Evolutionary conservation across 139 green algal genomes (phyloP).

Genomic region (Picocystis salinarum): DNA sequence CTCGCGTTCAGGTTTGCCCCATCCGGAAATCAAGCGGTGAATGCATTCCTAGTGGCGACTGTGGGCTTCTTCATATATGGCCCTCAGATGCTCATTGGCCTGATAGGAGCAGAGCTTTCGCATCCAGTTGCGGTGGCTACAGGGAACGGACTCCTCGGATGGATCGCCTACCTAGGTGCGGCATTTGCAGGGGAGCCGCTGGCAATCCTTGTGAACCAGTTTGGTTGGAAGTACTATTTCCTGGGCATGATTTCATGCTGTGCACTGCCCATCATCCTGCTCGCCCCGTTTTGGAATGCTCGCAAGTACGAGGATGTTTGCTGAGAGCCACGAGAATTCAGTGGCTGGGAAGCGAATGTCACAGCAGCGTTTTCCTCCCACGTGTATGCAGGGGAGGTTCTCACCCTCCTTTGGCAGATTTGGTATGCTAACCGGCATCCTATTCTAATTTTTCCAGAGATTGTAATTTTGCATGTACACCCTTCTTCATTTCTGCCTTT

Average conservation of each 20-base stretch:
- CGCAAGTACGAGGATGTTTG: not conserved
- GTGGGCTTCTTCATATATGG: not conserved
- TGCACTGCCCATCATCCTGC: not conserved
- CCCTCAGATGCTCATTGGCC: slow-evolving; percentile 1
- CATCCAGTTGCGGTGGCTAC: not conserved
- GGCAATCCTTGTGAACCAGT: not conserved
- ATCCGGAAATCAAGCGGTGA: not conserved
- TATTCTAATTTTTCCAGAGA: no score
- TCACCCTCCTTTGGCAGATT: no score
- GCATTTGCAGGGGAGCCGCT: not conserved
- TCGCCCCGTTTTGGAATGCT: not conserved
- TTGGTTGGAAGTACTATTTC: not conserved
- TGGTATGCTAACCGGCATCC: no score
- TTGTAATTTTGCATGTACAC: no score
- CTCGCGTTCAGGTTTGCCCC: not conserved
- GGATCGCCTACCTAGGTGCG: not conserved
- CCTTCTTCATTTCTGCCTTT: no score
- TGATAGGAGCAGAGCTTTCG: not conserved
- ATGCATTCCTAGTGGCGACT: not conserved
- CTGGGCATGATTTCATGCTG: not conserved
- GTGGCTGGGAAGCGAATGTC: no score
- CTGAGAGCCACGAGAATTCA: no score
- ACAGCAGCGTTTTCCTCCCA: no score
- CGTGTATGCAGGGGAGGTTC: no score
- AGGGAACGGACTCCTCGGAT: not conserved